Evolutionary conservation across 2,329 filamentous ascomycete genomes (phyloP).

Genomic region (Alternaria triticimaculans): DNA sequence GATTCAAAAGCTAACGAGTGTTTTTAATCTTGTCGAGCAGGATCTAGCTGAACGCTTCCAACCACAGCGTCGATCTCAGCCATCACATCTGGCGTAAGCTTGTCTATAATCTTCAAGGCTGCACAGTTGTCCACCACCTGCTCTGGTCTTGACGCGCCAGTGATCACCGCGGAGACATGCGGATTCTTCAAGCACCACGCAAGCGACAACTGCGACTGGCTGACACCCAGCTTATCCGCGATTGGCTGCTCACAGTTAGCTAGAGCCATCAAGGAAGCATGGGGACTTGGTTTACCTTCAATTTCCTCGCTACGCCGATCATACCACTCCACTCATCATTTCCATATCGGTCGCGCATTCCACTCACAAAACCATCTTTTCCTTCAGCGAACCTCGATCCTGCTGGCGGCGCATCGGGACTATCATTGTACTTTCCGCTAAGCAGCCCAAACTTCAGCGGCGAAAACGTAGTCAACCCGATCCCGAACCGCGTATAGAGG

Average conservation of each 20-base stretch:
- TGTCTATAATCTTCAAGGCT: slow-evolving; percentile 53
- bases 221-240: slow-evolving; percentile 69
- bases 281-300: slow-evolving; percentile 35
- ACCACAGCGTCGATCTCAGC: slow-evolving; percentile 48
- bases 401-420: slow-evolving; percentile 59
- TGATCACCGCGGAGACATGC: slow-evolving; percentile 41
- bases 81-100: slow-evolving; percentile 55
- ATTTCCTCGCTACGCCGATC: slow-evolving; percentile 63
- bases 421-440: slow-evolving; percentile 68
- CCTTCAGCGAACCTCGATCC: slow-evolving; percentile 65
- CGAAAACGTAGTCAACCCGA: slow-evolving; percentile 63
- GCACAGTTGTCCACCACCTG: slow-evolving; percentile 48
- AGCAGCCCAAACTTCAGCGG: slow-evolving; percentile 64
- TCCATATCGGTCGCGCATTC: slow-evolving; percentile 52
- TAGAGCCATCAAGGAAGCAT: not conserved
- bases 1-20: not conserved
- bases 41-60: slow-evolving; percentile 31
- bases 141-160: slow-evolving; percentile 38
- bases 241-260: slow-evolving; percentile 49
- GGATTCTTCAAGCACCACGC: slow-evolving; percentile 48
- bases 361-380: slow-evolving; percentile 63
- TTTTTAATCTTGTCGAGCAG: slow-evolving; percentile 30
- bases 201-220: slow-evolving; percentile 51
- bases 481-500: slow-evolving; percentile 60
- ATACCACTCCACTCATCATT: slow-evolving; percentile 62